phyloP scores from a whole-genome alignment of 805 yeast species.

The Ogataea pini region DNA sequence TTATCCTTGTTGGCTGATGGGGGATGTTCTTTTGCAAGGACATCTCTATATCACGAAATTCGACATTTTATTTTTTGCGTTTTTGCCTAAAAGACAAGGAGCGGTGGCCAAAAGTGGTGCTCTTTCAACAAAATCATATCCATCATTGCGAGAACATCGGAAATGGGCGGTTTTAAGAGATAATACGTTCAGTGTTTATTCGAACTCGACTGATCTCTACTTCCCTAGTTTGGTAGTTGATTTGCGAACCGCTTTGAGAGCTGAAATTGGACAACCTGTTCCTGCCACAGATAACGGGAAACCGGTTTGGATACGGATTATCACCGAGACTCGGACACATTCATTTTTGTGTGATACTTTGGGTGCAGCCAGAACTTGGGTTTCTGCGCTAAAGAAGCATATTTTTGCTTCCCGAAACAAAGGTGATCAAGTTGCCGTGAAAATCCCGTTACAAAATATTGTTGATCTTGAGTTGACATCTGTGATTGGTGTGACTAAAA shows the following conservation, averaged over 20 bases:
- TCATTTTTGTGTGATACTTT: conserved; percentile 72
- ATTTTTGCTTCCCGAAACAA: conserved; percentile 72
- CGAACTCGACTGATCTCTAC: conserved; percentile 75
- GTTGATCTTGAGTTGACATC: conserved; percentile 58
- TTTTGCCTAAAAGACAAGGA: conserved; percentile 59
- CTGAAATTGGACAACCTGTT: conserved; percentile 45
- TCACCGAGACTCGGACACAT: conserved; percentile 58
- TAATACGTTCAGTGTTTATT: conserved; percentile 66
- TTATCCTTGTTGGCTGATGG: conserved; percentile 75
- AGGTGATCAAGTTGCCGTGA: conserved; percentile 71
- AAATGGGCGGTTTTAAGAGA: conserved; percentile 82
- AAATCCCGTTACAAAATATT: conserved; percentile 72
- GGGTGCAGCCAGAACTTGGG: conserved; percentile 80
- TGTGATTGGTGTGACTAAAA: conserved; percentile 57
- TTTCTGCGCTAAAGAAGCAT: conserved; percentile 67
- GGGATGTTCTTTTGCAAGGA: conserved; percentile 85
- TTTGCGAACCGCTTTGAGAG: conserved; percentile 59
- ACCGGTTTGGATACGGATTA: conserved; percentile 55
- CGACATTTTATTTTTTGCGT: conserved; percentile 73
- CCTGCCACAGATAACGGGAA: conserved; percentile 20
- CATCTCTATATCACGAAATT: conserved; percentile 70
- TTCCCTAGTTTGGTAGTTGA: conserved; percentile 81
- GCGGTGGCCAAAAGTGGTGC: conserved; percentile 50
- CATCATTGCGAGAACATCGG: conserved; percentile 45
- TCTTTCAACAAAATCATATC: conserved; percentile 43